These are phyloP conservation scores for Fusarium protoensiforme DNA, from an alignment of 2,329 filamentous ascomycete genomes.

Conservation along the genomic window DNA sequence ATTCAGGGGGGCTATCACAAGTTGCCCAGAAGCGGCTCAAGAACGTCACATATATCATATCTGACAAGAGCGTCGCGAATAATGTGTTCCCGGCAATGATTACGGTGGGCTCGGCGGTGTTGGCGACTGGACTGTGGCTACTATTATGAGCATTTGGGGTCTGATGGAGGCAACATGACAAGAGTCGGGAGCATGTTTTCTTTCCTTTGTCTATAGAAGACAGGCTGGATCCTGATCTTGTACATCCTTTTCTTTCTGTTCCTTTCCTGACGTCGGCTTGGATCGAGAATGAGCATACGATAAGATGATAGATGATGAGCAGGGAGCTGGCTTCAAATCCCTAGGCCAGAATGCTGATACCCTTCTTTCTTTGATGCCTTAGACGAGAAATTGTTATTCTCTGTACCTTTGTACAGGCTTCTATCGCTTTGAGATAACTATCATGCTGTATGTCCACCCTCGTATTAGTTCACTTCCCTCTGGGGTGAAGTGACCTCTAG, in stretches of 20 bases:
- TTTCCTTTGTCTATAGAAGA: constrained; percentile 21
- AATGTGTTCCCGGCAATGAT: constrained; percentile 22
- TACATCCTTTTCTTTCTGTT: not conserved
- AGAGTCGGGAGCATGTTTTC: not conserved
- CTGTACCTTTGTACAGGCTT: constrained; percentile 39
- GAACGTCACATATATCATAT: constrained; percentile 50
- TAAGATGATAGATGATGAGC: constrained; percentile 21
- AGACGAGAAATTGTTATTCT: constrained; percentile 40
- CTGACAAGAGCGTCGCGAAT: constrained; percentile 42
- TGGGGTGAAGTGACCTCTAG: constrained; percentile 27
- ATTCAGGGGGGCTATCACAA: constrained; percentile 52
- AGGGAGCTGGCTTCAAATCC: constrained; percentile 11
- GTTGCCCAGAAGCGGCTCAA: constrained; percentile 45
- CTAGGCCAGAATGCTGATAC: constrained; percentile 34
- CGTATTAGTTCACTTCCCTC: constrained; percentile 13
- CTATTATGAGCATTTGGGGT: constrained; percentile 10
- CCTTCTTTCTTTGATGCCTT: constrained; percentile 28
- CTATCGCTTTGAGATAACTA: constrained; percentile 39
- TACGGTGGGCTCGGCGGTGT: constrained; percentile 14
- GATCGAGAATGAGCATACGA: constrained; percentile 11
- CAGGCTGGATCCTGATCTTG: constrained; percentile 30
- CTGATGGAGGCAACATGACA: not conserved
- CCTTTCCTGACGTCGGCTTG: not conserved
- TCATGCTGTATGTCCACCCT: constrained; percentile 29
- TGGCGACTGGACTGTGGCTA: constrained; percentile 31